Evolutionary conservation across 225 moss, liverwort and hornwort species (phyloP), one percentile per base, ranked within the genome.

Genomic region (Climacium dendroides): DNA sequence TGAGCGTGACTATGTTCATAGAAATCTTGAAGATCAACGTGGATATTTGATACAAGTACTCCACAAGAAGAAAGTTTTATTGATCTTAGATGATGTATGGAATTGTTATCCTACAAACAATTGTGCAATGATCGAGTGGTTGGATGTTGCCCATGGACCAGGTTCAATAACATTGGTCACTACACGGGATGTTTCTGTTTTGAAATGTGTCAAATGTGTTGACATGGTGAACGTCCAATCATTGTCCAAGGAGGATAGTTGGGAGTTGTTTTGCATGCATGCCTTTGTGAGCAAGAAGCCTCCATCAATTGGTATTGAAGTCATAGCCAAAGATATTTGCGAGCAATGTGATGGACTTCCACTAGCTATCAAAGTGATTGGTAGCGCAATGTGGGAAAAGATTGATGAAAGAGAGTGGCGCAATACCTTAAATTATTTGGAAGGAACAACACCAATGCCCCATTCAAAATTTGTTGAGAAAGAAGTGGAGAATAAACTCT

Each of bases 21-120:
- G 8, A 9, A 37, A 39, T 29, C 32, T 71, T 15, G 80, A 80
- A 80, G 80, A 80, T 23, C 80, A 81, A 39, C 61, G 11, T 17
- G 48, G 2, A 15, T 80, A 87, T 48, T 62, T 81, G 39, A 50
- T 87, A 23, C 26, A 61, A 16, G 41, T 7, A 1, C 28, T 81
- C 3, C 3, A 14, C 23, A 23, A 7, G 9, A 80, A 72, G 60
- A 71, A 72, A 15, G 37, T 52, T 55, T 16, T 78, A 28, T n/a
- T 80, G 37, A 87, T 87, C 7, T 12, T 87, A 3, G 60, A 87
- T 87, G 87, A 87, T 52, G 37, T 81, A 2, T 87, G 87, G 87
- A 5, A 30, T 1, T 10, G 11, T 4, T n/a, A 5, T 11, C 10
- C 4, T 0, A 0, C 13, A 5, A 25, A 20, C 13, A 18, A 41